Percentiles rank a stretch among this genome's conserved stretches.
These are phyloP conservation scores for Trichoderma breve DNA, from an alignment of 2,329 filamentous ascomycete genomes.

Conservation along the genomic window DNA sequence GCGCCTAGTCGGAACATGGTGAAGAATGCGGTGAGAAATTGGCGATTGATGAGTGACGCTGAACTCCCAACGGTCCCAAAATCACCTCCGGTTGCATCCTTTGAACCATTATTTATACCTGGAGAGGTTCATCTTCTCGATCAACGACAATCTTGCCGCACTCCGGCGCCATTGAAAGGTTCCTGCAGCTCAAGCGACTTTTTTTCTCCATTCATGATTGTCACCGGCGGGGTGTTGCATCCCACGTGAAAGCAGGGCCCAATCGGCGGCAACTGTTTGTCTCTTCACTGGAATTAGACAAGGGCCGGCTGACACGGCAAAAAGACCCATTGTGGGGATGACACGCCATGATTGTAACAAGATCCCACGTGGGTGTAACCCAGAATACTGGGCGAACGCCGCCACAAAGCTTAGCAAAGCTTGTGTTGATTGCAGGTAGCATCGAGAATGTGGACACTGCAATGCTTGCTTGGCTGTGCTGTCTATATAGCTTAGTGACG, in stretches of 20 bases:
- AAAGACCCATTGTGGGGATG: neutral
- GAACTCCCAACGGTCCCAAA: neutral
- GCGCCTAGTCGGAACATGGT: neutral
- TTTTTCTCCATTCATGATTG: neutral
- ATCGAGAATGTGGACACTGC: neutral
- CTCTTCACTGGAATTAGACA: neutral
- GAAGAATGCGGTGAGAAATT: neutral
- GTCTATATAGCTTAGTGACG: neutral
- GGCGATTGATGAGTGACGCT: neutral
- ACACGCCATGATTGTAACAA: neutral
- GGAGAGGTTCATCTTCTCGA: neutral
- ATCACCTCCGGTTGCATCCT: neutral
- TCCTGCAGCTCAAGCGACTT: neutral
- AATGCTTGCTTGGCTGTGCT: neutral
- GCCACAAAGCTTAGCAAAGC: neutral
- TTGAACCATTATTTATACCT: neutral
- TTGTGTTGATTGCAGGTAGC: neutral
- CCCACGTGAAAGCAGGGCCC: neutral
- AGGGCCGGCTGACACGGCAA: neutral
- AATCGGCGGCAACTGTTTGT: neutral
- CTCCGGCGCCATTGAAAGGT: neutral
- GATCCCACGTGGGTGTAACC: neutral
- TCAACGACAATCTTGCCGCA: neutral
- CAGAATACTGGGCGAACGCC: neutral
- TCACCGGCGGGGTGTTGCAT: neutral